Conservation (phyloP, 306 rosid species). For the Quercus rubra region DNA sequence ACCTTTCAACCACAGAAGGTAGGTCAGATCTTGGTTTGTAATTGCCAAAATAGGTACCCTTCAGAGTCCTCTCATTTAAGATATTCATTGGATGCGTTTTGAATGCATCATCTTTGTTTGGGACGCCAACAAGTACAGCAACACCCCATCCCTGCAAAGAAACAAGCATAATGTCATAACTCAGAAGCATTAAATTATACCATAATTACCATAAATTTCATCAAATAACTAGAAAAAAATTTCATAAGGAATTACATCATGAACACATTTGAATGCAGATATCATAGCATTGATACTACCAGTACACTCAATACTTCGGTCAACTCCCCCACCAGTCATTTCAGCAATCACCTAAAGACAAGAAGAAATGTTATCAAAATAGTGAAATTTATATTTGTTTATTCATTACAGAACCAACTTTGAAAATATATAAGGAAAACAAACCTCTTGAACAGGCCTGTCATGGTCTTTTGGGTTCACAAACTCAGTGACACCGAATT, state of each 20-base stretch:
- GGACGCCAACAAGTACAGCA: slow-evolving; percentile 91
- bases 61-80: slow-evolving; percentile 74
- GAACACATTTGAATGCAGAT: slow-evolving; percentile 89
- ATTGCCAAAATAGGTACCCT: slow-evolving; percentile 89
- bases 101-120: slow-evolving; percentile 78
- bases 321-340: slow-evolving; percentile 86
- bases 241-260: slow-evolving; percentile 39
- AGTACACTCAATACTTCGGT: slow-evolving; percentile 76
- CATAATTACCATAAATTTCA: too few relatives aligned
- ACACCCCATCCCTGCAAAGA: slow-evolving; percentile 78
- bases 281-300: slow-evolving; percentile 85
- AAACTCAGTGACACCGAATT: slow-evolving; percentile 73
- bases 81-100: slow-evolving; percentile 72
- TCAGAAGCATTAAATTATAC: not conserved
- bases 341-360: slow-evolving; percentile 59
- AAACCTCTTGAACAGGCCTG: slow-evolving; percentile 77
- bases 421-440: not conserved
- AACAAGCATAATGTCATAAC: not conserved
- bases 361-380: too few relatives aligned
- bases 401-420: too few relatives aligned
- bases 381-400: not conserved
- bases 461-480: slow-evolving; percentile 81
- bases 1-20: slow-evolving; percentile 67
- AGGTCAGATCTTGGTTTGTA: slow-evolving; percentile 78
- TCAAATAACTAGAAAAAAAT: not conserved